phyloP scores from a whole-genome alignment of 225 moss, liverwort and hornwort genomes.

The Takakia lepidozioides region DNA sequence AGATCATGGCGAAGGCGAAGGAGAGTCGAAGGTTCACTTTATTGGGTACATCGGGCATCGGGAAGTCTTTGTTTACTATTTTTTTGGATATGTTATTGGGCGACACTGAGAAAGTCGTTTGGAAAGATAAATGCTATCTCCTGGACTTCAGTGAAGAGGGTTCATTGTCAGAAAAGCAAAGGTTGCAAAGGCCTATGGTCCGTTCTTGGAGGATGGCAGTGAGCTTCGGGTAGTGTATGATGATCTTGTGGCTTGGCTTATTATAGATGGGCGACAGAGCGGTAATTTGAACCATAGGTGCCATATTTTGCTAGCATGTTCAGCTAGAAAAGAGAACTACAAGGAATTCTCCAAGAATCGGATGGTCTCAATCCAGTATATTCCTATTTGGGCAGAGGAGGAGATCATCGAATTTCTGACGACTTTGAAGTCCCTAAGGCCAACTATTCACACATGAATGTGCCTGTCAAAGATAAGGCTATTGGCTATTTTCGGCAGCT shows the following conservation, averaged over 20 bases:
- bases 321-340: slow-evolving; percentile 4
- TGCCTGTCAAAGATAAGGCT: slow-evolving; percentile 6
- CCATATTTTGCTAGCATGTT: slow-evolving; percentile 6
- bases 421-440: slow-evolving; percentile 6
- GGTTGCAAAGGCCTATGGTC: slow-evolving; percentile 9
- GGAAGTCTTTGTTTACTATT: slow-evolving; percentile 8
- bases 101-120: slow-evolving; percentile 5
- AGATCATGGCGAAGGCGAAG: too few species aligned
- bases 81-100: slow-evolving; percentile 10
- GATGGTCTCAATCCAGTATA: neutral
- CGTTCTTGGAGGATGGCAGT: neutral
- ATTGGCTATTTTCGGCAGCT: slow-evolving; percentile 6
- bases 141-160: slow-evolving; percentile 12
- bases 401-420: slow-evolving; percentile 9
- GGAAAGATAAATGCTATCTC: slow-evolving; percentile 6
- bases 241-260: slow-evolving; percentile 6
- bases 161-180: slow-evolving; percentile 3
- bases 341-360: slow-evolving; percentile 7
- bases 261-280: slow-evolving; percentile 6
- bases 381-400: slow-evolving; percentile 9
- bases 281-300: slow-evolving; percentile 1
- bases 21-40: slow-evolving; percentile 5
- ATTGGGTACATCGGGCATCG: slow-evolving; percentile 7
- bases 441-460: slow-evolving; percentile 4
- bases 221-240: slow-evolving; percentile 4